Evolutionary conservation across 1,284 basidiomycete species (phyloP), one percentile per base, ranked within the genome.

Genomic region (Sphagnurus paluster): DNA sequence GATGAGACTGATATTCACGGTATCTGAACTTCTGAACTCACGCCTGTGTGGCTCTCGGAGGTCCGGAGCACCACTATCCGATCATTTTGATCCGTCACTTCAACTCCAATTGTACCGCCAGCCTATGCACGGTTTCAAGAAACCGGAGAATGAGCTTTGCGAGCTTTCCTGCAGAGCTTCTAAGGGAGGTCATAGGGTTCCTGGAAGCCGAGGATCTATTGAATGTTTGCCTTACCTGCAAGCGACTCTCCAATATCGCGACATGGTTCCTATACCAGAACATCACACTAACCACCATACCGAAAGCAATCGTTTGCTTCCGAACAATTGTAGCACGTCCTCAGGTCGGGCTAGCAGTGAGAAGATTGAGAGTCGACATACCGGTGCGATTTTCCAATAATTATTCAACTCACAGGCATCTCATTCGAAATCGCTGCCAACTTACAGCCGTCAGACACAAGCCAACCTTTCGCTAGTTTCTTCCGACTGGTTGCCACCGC

Each of bases 321-420:
- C 41, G 17, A 26, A 42, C 41, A 10, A 34, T 42, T 17, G 21
- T 42, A 14, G n/a, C 41, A 3, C 30, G 17, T 2, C 41, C 41
- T 25, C 21, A 25, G 14, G 32, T 16, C 4, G 30, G 32, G 5
- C 14, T 42, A 19, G 30, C 32, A 4, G 33, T 35, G 16, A 19
- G 41, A 20, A 6, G 11, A 8, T 7, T 42, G 16, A 16, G n/a
- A 23, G 8, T 42, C 29, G 32, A 33, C 13, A 4, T 21, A 6
- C 4, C 20, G 4, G 7, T 11, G 20, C 14, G 14, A 3, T 13
- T 7, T 30, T 20, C 8, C 19, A 2, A n/a, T n/a, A 20, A 29
- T 5, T 30, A 6, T 5, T 2, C 9, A 5, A 19, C 17, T 23
- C n/a, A 38, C 36, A 17, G 5, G 26, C 28, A 19, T 2, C 2